These are phyloP conservation scores for Evansstolkia leycettana DNA, from an alignment of 495 filamentous ascomycete species.

Conservation along the genomic window DNA sequence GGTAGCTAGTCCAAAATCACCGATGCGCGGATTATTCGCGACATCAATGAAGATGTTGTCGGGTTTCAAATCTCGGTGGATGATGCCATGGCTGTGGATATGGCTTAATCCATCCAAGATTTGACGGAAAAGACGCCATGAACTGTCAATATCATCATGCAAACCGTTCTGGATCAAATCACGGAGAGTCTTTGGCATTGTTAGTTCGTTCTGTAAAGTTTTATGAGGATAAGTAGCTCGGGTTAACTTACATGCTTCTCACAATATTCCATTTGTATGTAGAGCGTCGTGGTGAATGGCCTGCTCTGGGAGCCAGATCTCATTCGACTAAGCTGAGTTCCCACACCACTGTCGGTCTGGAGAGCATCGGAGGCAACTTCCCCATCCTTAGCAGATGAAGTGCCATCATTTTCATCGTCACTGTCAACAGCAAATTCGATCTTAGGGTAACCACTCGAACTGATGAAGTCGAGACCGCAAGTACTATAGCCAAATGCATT, in stretches of 20 bases:
- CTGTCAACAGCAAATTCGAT: conserved; percentile 69
- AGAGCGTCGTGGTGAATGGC: conserved; percentile 47
- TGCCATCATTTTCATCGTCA: conserved; percentile 42
- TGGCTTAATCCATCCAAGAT: conserved; percentile 83
- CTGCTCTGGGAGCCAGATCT: conserved; percentile 28
- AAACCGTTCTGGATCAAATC: conserved; percentile 77
- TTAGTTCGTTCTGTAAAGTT: conserved; percentile 6
- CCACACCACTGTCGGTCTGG: conserved; percentile 9
- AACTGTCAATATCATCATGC: conserved; percentile 56
- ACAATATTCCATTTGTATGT: conserved; percentile 96
- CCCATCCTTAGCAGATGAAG: conserved; percentile 15
- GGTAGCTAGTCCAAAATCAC: conserved; percentile 91
- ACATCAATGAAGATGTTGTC: conserved; percentile 96
- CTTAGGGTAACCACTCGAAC: conserved; percentile 68
- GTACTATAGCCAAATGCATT: conserved; percentile 60
- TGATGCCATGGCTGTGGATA: conserved; percentile 83
- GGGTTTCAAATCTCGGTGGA: conserved; percentile 94
- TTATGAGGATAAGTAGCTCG: not conserved
- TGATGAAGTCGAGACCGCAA: conserved; percentile 86
- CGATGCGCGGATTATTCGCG: conserved; percentile 81
- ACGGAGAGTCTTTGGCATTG: conserved; percentile 61
- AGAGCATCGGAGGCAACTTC: conserved; percentile 13
- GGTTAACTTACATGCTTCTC: conserved; percentile 60
- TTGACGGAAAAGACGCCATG: conserved; percentile 86
- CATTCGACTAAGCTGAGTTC: conserved; percentile 18